Evolutionary conservation across 202 grass and related monocot species (phyloP).

Genomic region (Carex arenaria): DNA sequence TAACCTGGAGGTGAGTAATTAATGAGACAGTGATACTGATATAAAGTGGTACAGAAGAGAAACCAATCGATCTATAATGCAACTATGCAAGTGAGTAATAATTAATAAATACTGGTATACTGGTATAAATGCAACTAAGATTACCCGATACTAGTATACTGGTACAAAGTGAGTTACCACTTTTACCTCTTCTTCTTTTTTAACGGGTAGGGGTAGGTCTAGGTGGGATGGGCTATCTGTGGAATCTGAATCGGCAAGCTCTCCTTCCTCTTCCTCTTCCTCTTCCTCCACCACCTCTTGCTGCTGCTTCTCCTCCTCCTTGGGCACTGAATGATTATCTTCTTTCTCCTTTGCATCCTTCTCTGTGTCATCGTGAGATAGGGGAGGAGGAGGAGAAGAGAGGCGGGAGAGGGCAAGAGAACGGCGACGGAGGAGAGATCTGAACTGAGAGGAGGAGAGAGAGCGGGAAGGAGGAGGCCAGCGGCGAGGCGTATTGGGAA

Average conservation of each 20-base stretch:
- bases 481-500: conserved; percentile 38
- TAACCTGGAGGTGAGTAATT: background rate
- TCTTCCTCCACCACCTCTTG: background rate
- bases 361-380: background rate
- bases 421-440: conserved; percentile 50
- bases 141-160: too few species aligned
- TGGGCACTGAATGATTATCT: background rate
- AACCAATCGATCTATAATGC: too few species aligned
- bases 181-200: conserved; percentile 12
- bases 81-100: too few species aligned
- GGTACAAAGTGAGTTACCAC: too few species aligned
- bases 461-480: conserved; percentile 37
- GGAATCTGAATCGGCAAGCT: conserved; percentile 30
- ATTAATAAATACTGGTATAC: too few species aligned
- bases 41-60: too few species aligned
- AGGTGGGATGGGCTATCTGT: background rate
- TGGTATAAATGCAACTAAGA: too few species aligned
- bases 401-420: conserved; percentile 54
- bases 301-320: background rate
- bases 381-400: background rate
- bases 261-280: conserved; percentile 36
- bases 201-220: background rate
- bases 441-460: conserved; percentile 49
- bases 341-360: background rate
- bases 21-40: too few species aligned